Evolutionary conservation across 495 filamentous ascomycete genomes (phyloP).

Genomic region (Amorphotheca resinae): DNA sequence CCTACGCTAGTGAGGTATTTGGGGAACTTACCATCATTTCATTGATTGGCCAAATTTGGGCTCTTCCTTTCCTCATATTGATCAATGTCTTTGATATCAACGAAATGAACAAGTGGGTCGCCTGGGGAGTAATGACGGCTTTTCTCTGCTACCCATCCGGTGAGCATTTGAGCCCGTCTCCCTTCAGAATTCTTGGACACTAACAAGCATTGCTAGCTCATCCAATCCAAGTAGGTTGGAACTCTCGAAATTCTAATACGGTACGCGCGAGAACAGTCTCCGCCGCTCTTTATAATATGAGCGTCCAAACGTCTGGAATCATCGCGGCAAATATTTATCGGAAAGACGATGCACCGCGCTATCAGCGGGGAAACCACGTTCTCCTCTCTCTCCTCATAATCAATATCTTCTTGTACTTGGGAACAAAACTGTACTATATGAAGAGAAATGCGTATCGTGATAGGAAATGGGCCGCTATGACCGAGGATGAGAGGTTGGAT

Average conservation of each 20-base stretch:
- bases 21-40: constrained; percentile 37
- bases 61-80: constrained; percentile 42
- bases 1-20: constrained; percentile 28
- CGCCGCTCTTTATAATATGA: constrained; percentile 41
- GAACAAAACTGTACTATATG: constrained; percentile 33
- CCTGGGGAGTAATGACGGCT: constrained; percentile 43
- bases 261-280: constrained; percentile 15
- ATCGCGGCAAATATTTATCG: constrained; percentile 45
- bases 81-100: constrained; percentile 38
- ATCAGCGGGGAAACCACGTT: constrained; percentile 29
- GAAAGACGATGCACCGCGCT: constrained; percentile 38
- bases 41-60: constrained; percentile 38
- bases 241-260: constrained; percentile 36
- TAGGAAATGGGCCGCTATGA: constrained; percentile 27
- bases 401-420: constrained; percentile 21
- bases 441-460: constrained; percentile 31
- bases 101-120: constrained; percentile 37
- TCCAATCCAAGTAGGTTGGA: constrained; percentile 49
- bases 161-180: constrained; percentile 20
- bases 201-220: constrained; percentile 49
- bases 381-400: constrained; percentile 17
- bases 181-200: constrained; percentile 17
- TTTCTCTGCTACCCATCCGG: constrained; percentile 44
- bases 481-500: constrained; percentile 24
- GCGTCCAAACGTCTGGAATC: constrained; percentile 44